Evolutionary conservation across 2,329 filamentous ascomycete species (phyloP), one percentile per base, ranked within the genome.

Genomic region (Cladophialophora bantiana): DNA sequence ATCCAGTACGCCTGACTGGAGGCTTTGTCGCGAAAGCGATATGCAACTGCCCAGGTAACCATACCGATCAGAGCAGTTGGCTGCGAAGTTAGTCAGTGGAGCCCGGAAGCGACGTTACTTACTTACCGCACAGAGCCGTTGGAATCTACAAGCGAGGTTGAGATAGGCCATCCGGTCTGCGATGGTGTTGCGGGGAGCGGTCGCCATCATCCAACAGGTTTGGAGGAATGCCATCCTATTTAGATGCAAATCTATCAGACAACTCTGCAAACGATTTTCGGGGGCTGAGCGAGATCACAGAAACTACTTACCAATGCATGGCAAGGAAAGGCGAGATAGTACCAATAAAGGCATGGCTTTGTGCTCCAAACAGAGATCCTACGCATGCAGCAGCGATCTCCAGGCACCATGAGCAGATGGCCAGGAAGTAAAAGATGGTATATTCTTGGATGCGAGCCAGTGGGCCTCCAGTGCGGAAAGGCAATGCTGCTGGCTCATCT

Each of bases 1-100:
- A 69, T 64, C 67, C 67, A 69, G 36, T 69, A 69, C 38, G 60
- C 67, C 48, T 57, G 60, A 36, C 64, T 66, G 34, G 67, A 69
- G 32, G 67, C 67, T 55, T 66, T 69, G 64, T 48, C 32, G 45
- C 67, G 63, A 38, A 66, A 69, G 9, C 67, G 64, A 50, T 69
- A 69, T 20, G 36, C 67, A 34, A 69, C 64, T 2, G 67, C 67
- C 67, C 67, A 69, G 55, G 64, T 69, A 18, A 69, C 53, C 67
- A 69, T 69, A 50, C 67, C 67, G 38, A 66, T 69, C 9, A 69
- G 18, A 2, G 67, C 67, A 40, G 64, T 66, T 10, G 67, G 67
- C 67, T 69, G 34, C 34, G 20, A 50, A 58, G 50, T 54, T 20
- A 62, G 63, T 57, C n/a, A 59, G n/a, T 18, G 18, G 18, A 34